phyloP scores from a whole-genome alignment of 139 green algal species.

The Gonium pectorale region DNA sequence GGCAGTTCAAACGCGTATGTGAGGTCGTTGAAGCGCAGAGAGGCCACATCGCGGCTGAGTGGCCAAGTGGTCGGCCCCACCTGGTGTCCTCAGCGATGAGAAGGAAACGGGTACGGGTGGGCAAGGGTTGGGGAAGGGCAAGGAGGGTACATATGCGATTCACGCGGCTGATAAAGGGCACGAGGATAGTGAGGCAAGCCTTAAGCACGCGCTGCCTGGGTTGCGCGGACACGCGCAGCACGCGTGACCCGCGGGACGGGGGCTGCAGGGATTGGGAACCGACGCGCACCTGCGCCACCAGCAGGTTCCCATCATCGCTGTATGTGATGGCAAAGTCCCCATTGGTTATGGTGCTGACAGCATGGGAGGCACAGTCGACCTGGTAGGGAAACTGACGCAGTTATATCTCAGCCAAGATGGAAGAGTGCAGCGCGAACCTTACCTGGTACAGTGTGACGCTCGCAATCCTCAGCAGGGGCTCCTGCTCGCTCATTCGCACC shows the following conservation, averaged over 20 bases:
- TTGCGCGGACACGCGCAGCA: no score
- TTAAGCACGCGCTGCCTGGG: no score
- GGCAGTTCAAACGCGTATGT: constrained; percentile 23
- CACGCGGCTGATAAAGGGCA: no score
- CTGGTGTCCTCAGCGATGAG: not conserved
- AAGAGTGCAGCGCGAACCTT: not conserved
- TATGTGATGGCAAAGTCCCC: constrained; percentile 6
- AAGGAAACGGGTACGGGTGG: no score
- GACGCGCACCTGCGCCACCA: not conserved
- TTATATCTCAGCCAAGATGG: not conserved
- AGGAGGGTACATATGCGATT: no score
- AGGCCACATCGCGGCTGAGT: not conserved
- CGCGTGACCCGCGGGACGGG: no score
- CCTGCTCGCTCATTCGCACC: no score
- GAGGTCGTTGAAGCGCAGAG: constrained; percentile 5
- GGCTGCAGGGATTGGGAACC: not conserved
- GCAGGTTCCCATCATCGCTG: no score
- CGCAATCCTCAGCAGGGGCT: not conserved
- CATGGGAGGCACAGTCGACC: not conserved
- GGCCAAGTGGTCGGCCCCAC: not conserved
- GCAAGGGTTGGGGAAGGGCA: no score
- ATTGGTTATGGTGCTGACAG: not conserved
- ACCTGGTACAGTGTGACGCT: not conserved
- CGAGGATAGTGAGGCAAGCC: no score
- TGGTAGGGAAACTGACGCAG: not conserved